Conservation (phyloP, 208 protist species). For the Leishmania mexicana region DNA sequence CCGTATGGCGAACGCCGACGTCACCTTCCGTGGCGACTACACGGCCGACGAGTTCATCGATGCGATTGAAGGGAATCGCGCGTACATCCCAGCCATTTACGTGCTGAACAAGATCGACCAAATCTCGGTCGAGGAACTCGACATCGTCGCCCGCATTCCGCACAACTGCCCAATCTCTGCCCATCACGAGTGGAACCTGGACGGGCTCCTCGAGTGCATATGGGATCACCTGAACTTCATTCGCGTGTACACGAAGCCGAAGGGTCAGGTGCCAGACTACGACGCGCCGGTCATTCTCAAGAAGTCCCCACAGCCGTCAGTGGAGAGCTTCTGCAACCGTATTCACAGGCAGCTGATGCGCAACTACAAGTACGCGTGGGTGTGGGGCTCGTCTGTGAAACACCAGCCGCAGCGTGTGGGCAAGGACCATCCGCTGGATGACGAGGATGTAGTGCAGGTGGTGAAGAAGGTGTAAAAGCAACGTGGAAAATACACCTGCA, state of each 20-base stretch:
- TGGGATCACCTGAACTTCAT: conserved; percentile 98
- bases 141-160: conserved; percentile 95
- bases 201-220: conserved; percentile 98
- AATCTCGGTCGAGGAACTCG: conserved; percentile 97
- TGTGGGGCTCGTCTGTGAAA: conserved; percentile 98
- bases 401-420: conserved; percentile 97
- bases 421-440: conserved; percentile 97
- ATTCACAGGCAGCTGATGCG: conserved; percentile 98
- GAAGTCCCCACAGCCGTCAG: conserved; percentile 75
- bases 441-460: conserved; percentile 99
- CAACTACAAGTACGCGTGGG: conserved; percentile 98
- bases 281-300: conserved; percentile 97
- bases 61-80: conserved; percentile 96
- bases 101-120: conserved; percentile 99
- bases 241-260: conserved; percentile 98
- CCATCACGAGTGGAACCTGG: conserved; percentile 97
- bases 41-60: conserved; percentile 98
- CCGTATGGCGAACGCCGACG: conserved; percentile 95
- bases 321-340: conserved; percentile 97
- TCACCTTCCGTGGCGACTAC: conserved; percentile 94
- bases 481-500: not conserved
- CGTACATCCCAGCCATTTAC: conserved; percentile 97
- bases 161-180: conserved; percentile 97
- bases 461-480: conserved; percentile 95
- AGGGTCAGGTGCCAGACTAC: conserved; percentile 98